Percentiles rank a stretch among this genome's conserved stretches.
These are phyloP conservation scores for Suillus occidentalis DNA, from an alignment of 768 basidiomycete species.

Conservation along the genomic window DNA sequence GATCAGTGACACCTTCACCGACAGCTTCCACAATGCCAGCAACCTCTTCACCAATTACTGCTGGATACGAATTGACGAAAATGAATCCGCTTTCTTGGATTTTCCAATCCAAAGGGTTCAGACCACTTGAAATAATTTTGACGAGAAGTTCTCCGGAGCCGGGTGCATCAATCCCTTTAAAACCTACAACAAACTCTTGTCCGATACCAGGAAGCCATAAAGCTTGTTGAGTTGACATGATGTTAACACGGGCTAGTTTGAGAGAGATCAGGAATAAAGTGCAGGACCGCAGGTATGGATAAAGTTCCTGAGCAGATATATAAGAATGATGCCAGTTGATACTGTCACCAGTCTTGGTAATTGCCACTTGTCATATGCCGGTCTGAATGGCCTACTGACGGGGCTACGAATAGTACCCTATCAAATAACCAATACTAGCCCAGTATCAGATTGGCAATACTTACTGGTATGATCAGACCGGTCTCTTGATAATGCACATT, in stretches of 20 bases:
- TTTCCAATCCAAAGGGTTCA: constrained; percentile 48
- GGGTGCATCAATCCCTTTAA: constrained; percentile 31
- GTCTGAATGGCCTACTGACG: background rate
- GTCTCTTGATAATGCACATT: background rate
- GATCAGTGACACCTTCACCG: constrained; percentile 38
- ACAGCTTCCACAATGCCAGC: constrained; percentile 40
- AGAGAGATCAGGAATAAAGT: background rate
- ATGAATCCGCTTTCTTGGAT: constrained; percentile 14
- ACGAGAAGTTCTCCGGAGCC: constrained; percentile 44
- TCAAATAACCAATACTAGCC: background rate
- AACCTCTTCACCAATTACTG: constrained; percentile 37
- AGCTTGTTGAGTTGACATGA: constrained; percentile 16
- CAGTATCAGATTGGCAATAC: background rate
- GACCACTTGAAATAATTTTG: constrained; percentile 38
- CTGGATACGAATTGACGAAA: constrained; percentile 37
- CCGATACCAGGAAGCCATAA: constrained; percentile 19
- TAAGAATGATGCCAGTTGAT: background rate
- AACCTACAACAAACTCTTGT: constrained; percentile 12
- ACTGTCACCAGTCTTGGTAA: too few relatives aligned
- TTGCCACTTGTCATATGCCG: background rate
- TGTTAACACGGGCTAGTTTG: background rate
- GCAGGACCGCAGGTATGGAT: background rate
- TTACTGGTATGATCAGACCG: background rate
- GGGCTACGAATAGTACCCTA: background rate
- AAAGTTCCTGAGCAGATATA: background rate